Evolutionary conservation across 108 stramenopile species (phyloP).

Genomic region (Aurantiochytrium sp.): DNA sequence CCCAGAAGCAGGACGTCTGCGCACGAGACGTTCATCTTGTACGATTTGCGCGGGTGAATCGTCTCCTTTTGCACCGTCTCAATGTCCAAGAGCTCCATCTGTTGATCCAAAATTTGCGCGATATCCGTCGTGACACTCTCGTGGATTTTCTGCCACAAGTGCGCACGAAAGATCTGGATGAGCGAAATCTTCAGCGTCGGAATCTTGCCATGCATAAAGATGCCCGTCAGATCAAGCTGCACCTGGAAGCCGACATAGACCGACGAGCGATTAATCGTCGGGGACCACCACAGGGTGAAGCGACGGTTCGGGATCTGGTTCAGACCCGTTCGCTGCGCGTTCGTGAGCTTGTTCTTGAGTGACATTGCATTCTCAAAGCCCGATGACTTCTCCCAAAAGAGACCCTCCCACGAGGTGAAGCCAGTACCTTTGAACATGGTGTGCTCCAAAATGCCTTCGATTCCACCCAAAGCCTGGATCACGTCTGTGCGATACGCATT

Average conservation of each 20-base stretch:
- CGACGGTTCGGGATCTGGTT: conserved; percentile 99
- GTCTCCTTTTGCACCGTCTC: conserved; percentile 99
- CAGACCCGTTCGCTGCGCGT: conserved; percentile 94
- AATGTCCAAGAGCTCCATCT: conserved; percentile 93
- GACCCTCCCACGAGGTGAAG: conserved; percentile 99
- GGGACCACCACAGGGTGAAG: conserved; percentile 99
- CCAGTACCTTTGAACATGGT: conserved; percentile 98
- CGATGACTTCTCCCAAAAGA: conserved; percentile 99
- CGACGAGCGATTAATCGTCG: conserved; percentile 97
- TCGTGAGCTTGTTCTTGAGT: conserved; percentile 87
- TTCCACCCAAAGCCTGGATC: conserved; percentile 97
- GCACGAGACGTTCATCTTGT: conserved; percentile 99
- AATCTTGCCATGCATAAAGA: conserved; percentile 99
- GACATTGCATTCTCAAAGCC: conserved; percentile 97
- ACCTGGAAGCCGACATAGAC: conserved; percentile 99
- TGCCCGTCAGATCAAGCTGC: conserved; percentile 96
- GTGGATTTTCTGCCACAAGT: conserved; percentile 99
- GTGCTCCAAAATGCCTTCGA: conserved; percentile 97
- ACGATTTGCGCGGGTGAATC: conserved; percentile 97
- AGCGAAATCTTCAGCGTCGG: conserved; percentile 84
- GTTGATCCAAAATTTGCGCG: conserved; percentile 94
- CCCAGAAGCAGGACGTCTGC: conserved; percentile 97
- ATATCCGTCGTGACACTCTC: conserved; percentile 97
- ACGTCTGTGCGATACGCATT: conserved; percentile 99
- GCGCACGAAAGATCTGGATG: conserved; percentile 74